Evolutionary conservation across 202 grass and related monocot species (phyloP).

Genomic region (Eragrostis tef): DNA sequence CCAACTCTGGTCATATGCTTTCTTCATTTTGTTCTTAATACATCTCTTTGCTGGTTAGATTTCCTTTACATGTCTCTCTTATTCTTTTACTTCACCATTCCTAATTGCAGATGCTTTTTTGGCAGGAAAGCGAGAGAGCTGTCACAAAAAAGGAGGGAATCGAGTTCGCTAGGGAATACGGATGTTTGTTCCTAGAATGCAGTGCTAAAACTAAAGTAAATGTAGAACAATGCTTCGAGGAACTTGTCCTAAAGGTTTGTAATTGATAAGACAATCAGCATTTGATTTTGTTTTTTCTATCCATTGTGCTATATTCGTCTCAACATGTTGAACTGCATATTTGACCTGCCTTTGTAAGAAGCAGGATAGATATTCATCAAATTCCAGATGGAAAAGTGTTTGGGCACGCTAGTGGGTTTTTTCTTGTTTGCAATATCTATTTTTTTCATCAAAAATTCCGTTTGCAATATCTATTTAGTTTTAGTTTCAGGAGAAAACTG

Average conservation of each 20-base stretch:
- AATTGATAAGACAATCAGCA: neutral
- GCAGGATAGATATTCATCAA: no score
- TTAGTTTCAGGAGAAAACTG: neutral
- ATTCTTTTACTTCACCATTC: neutral
- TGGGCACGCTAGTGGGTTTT: neutral
- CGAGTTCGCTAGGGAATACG: constrained; percentile 89
- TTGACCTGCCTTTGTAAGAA: no score
- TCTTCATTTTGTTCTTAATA: neutral
- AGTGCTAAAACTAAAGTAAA: constrained; percentile 95
- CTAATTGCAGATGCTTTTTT: constrained; percentile 25
- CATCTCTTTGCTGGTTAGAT: neutral
- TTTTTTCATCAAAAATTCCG: no score
- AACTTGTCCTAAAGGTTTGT: constrained; percentile 86
- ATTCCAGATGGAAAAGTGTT: no score
- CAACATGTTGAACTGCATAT: neutral
- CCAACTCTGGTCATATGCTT: neutral
- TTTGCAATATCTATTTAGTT: constrained; percentile 7
- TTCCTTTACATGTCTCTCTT: neutral
- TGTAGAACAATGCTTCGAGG: constrained; percentile 97
- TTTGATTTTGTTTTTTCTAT: neutral
- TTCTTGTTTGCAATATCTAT: neutral
- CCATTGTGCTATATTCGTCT: neutral
- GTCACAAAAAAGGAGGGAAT: constrained; percentile 96
- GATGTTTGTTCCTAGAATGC: constrained; percentile 93
- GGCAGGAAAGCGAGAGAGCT: constrained; percentile 94